A percentile compares a stretch with the other conserved stretches of the same genome.
phyloP scores from a whole-genome alignment of 768 basidiomycete species.

The Termitomyces sp. region DNA sequence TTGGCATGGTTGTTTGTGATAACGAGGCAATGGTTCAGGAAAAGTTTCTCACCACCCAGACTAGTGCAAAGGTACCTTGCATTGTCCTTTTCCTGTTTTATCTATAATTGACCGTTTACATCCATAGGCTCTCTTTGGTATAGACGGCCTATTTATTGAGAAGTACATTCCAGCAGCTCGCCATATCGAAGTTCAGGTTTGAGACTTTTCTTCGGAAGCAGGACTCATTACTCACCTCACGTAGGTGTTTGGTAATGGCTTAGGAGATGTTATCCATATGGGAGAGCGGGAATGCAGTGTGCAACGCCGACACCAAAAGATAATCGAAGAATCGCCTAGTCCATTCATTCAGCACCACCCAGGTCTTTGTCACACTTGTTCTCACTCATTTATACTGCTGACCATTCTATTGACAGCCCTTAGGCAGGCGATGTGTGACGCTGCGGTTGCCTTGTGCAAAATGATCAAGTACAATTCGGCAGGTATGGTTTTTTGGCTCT shows the following conservation, averaged over 20 bases:
- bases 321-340: slow-evolving; percentile 69
- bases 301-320: slow-evolving; percentile 70
- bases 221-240: neutral
- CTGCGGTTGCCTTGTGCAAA: slow-evolving; percentile 48
- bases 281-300: slow-evolving; percentile 71
- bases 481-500: slow-evolving; percentile 32
- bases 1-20: slow-evolving; percentile 59
- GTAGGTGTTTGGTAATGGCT: slow-evolving; percentile 67
- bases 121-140: slow-evolving; percentile 37
- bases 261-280: slow-evolving; percentile 57
- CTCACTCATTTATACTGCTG: neutral
- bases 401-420: slow-evolving; percentile 31
- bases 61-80: slow-evolving; percentile 41
- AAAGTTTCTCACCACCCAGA: slow-evolving; percentile 34
- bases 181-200: slow-evolving; percentile 68
- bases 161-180: slow-evolving; percentile 52
- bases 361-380: slow-evolving; percentile 30
- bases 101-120: neutral
- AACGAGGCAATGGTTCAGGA: slow-evolving; percentile 35
- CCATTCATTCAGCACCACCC: slow-evolving; percentile 49
- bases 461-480: slow-evolving; percentile 57
- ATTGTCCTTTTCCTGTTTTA: neutral
- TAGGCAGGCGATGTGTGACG: slow-evolving; percentile 47
- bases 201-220: neutral
- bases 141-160: slow-evolving; percentile 58